Evolutionary conservation across 805 yeast species (phyloP), one percentile per base, ranked within the genome.

Genomic region (Brettanomyces bruxellensis): DNA sequence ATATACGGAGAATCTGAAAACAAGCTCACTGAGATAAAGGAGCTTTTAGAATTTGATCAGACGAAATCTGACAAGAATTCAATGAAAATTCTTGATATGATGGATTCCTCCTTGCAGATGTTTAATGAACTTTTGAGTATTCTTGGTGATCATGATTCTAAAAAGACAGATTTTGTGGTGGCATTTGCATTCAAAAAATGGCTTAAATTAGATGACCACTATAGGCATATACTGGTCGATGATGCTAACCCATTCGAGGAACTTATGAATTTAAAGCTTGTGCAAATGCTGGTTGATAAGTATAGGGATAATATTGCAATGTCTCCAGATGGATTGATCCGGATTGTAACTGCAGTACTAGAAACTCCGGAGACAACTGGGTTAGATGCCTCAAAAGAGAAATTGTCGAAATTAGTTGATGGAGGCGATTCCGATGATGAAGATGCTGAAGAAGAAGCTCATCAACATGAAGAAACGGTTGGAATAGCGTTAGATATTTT

Each of bases 281-380:
- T 90, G 44, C 93, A 88, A 56, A 62, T 66, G 32, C 64, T 86
- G 34, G 77, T 81, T 24, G 72, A 73, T 4, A 68, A 70, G 13
- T 80, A 83, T 56, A 83, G 77, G 49, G 77, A 79, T 7, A 70
- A 70, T 40, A 57, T 83, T 25, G 71, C 81, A 6, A 68, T 69
- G 36, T 72, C 81, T 2, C 55, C 56, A 4, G 65, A 64, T 18
- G 36, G 36, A 4, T 28, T 28, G 62, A 48, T 5, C 12, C 25
- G 30, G 23, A 18, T 38, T 11, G 41, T 38, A 5, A 28, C 37
- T 13, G 5, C 37, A 7, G 25, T 43, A 7, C 25, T 43, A 12
- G 23, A n/a, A n/a, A 12, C 38, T n/a, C 13, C 18, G 3, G 14
- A 34, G 36, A 12, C 34, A 6, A 30, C 28, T 41, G 14, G 8